These are phyloP conservation scores for Xylaria polymorpha DNA, from an alignment of 2,329 filamentous ascomycete species.

Conservation along the genomic window DNA sequence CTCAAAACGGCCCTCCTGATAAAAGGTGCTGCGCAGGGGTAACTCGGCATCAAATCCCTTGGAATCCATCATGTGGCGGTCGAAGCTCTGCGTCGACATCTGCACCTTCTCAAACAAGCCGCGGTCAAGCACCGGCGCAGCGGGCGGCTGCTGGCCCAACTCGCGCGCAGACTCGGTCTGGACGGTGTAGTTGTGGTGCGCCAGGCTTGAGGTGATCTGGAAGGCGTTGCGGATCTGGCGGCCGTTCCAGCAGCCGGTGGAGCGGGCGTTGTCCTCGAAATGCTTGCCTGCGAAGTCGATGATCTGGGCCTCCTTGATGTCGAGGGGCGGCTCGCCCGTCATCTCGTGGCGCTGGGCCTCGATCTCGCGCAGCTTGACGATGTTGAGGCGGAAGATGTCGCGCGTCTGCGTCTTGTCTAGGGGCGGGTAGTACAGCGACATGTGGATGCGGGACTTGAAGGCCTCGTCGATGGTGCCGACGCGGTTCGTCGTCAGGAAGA, in stretches of 20 bases:
- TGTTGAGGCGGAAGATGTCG: conserved; percentile 57
- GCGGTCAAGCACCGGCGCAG: conserved; percentile 53
- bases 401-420: conserved; percentile 54
- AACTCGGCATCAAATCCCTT: conserved; percentile 52
- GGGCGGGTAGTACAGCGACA: conserved; percentile 53
- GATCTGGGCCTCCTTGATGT: conserved; percentile 53
- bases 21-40: conserved; percentile 51
- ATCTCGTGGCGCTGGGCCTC: conserved; percentile 52
- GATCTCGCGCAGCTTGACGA: conserved; percentile 53
- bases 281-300: conserved; percentile 53
- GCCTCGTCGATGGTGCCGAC: conserved; percentile 58
- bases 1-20: conserved; percentile 42
- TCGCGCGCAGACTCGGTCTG: conserved; percentile 48
- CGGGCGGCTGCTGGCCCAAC: conserved; percentile 51
- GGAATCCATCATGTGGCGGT: conserved; percentile 56
- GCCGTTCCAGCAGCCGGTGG: conserved; percentile 50
- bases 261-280: conserved; percentile 48
- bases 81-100: conserved; percentile 58
- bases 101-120: conserved; percentile 56
- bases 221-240: conserved; percentile 53
- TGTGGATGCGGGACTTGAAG: conserved; percentile 57
- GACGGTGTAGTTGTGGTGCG: conserved; percentile 52
- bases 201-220: conserved; percentile 53
- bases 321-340: conserved; percentile 52
- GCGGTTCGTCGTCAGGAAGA: conserved; percentile 59